Evolutionary conservation across 768 basidiomycete genomes (phyloP).

Genomic region (Floccularia luteovirens): DNA sequence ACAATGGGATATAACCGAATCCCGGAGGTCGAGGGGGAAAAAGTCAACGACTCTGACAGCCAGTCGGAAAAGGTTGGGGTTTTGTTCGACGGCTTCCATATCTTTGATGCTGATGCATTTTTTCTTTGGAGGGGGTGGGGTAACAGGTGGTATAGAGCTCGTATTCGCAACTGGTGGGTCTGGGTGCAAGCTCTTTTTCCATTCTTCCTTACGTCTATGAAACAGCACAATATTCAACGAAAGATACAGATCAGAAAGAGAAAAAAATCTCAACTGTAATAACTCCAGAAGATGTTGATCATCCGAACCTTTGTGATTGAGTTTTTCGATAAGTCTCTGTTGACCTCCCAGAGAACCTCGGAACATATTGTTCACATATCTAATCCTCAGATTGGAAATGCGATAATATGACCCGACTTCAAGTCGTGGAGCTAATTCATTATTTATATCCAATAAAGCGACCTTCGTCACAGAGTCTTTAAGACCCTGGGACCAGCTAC

Average conservation of each 20-base stretch:
- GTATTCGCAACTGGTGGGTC: background rate
- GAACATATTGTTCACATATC: slow-evolving; percentile 21
- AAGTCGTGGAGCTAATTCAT: slow-evolving; percentile 26
- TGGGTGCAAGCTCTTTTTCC: slow-evolving; percentile 13
- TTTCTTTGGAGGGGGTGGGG: slow-evolving; percentile 2
- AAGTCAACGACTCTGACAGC: slow-evolving; percentile 47
- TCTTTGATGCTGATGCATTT: slow-evolving; percentile 26
- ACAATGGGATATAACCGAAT: slow-evolving; percentile 44
- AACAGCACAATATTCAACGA: background rate
- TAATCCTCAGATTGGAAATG: slow-evolving; percentile 47
- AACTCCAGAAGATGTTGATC: slow-evolving; percentile 34
- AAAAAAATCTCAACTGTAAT: slow-evolving; percentile 29
- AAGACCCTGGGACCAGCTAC: slow-evolving; percentile 36
- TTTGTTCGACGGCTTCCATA: slow-evolving; percentile 19
- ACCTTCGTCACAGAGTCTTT: slow-evolving; percentile 45
- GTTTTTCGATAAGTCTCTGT: slow-evolving; percentile 32
- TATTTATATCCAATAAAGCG: slow-evolving; percentile 40
- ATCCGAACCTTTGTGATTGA: slow-evolving; percentile 26
- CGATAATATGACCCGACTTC: slow-evolving; percentile 31
- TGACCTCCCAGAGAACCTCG: slow-evolving; percentile 40
- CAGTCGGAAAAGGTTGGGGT: slow-evolving; percentile 32
- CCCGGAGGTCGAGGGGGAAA: slow-evolving; percentile 39
- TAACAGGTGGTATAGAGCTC: background rate
- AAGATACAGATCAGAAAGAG: background rate
- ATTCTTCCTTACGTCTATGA: slow-evolving; percentile 19